Evolutionary conservation across 352 stramenopile genomes (phyloP).

Genomic region (Pythium brassicae): DNA sequence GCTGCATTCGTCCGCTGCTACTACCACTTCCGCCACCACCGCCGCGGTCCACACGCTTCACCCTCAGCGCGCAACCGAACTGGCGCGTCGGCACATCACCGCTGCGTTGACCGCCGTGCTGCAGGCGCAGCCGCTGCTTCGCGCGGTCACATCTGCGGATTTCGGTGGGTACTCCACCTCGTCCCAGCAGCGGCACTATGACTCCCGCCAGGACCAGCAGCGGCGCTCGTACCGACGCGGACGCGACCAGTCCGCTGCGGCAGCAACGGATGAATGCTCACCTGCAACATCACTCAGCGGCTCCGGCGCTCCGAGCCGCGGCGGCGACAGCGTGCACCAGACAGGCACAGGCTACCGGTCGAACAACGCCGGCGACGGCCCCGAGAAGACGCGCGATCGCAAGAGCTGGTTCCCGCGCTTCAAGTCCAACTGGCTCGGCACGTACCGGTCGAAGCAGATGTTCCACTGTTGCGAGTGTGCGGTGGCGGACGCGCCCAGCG

Average conservation of each 20-base stretch:
- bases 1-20: too few relatives aligned
- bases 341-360: slow-evolving; percentile 60
- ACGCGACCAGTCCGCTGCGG: background rate
- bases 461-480: slow-evolving; percentile 83
- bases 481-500: slow-evolving; percentile 32
- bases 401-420: slow-evolving; percentile 87
- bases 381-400: slow-evolving; percentile 84
- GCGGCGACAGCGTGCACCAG: slow-evolving; percentile 43
- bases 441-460: slow-evolving; percentile 84
- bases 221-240: background rate
- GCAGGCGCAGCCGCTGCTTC: slow-evolving; percentile 6
- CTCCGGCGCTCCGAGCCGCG: background rate
- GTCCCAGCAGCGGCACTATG: background rate
- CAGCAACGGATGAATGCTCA: background rate
- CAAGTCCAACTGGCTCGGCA: slow-evolving; percentile 86
- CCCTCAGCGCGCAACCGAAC: background rate
- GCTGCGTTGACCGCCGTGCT: slow-evolving; percentile 6
- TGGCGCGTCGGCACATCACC: slow-evolving; percentile 7
- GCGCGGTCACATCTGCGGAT: background rate
- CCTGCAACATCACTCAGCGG: background rate
- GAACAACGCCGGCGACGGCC: slow-evolving; percentile 70
- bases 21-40: background rate
- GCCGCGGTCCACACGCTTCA: background rate
- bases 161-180: slow-evolving; percentile 3
- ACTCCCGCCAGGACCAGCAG: background rate